Conservation (phyloP, 495 filamentous ascomycete genomes). For the Neurospora sublineolata region DNA sequence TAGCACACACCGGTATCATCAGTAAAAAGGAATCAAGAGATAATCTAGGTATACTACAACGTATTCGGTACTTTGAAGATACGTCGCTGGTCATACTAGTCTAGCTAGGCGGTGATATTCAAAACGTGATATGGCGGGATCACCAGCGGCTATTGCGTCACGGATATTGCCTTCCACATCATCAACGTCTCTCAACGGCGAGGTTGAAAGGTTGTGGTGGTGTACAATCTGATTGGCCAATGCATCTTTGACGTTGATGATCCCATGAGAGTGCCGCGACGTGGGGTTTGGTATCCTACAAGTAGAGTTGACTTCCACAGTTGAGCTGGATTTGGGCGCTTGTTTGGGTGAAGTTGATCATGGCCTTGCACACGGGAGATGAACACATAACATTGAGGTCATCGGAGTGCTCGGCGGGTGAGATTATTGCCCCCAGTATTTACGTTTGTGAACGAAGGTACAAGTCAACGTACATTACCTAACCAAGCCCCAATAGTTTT, state of each 20-base stretch:
- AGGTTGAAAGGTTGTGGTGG: not conserved
- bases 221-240: not conserved
- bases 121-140: not conserved
- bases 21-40: no score
- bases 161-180: not conserved
- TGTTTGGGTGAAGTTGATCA: not conserved
- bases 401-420: not conserved
- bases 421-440: not conserved
- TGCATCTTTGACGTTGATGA: not conserved
- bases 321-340: no score
- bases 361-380: not conserved
- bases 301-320: not conserved
- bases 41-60: no score
- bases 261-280: not conserved
- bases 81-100: not conserved
- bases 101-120: not conserved
- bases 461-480: not conserved
- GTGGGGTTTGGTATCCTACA: not conserved
- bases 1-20: no score
- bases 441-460: not conserved
- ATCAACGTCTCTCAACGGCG: not conserved
- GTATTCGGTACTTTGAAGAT: not conserved
- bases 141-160: not conserved
- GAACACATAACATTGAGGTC: not conserved
- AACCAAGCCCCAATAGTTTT: not conserved